These are phyloP conservation scores for Acanthochlamys bracteata DNA, from an alignment of 106 monocot species.

Conservation along the genomic window DNA sequence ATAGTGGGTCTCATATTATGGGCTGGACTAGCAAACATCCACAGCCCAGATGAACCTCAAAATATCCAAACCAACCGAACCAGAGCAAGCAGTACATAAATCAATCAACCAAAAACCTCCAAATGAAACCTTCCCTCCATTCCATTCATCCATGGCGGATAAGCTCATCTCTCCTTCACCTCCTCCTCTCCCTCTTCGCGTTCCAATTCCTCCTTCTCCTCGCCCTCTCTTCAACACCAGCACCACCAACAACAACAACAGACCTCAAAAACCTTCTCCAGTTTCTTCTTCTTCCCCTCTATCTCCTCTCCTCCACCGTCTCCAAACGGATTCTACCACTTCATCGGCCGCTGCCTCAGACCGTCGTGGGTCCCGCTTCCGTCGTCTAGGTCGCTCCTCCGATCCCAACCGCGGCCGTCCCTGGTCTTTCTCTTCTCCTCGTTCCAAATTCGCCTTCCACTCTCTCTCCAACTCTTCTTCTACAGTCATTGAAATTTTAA, in stretches of 20 bases:
- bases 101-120: no score
- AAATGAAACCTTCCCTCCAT: no score
- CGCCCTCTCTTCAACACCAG: slow-evolving; percentile 33
- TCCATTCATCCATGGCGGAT: background rate
- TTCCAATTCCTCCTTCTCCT: slow-evolving; percentile 39
- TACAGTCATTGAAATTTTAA: background rate
- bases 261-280: slow-evolving; percentile 1
- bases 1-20: no score
- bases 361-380: slow-evolving; percentile 31
- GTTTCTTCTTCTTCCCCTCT: background rate
- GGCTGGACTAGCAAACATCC: no score
- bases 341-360: slow-evolving; percentile 9
- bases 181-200: slow-evolving; percentile 42
- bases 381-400: slow-evolving; percentile 45
- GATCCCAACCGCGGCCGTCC: slow-evolving; percentile 68
- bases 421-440: slow-evolving; percentile 43
- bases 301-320: slow-evolving; percentile 8
- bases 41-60: no score
- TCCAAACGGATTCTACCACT: slow-evolving; percentile 3
- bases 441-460: slow-evolving; percentile 32
- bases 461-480: slow-evolving; percentile 15
- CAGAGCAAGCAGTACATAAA: no score
- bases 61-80: no score
- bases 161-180: background rate
- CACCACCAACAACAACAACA: slow-evolving; percentile 1